Percentiles rank a stretch among this genome's conserved stretches.
phyloP scores from a whole-genome alignment of 495 filamentous ascomycete species.

The Talaromyces liani region DNA sequence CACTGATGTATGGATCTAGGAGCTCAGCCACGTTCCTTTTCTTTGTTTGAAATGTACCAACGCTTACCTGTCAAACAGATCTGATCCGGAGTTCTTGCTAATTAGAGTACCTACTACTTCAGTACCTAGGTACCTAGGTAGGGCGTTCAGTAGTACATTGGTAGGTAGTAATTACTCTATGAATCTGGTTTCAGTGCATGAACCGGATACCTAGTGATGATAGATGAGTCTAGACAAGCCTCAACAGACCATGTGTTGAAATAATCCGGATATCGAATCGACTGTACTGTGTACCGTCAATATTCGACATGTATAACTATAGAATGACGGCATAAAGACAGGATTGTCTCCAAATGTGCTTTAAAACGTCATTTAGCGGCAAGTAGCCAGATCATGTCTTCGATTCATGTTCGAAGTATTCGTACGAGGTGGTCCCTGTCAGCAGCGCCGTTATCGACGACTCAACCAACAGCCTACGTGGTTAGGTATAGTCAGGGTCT shows the following conservation, averaged over 20 bases:
- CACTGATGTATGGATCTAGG: neutral
- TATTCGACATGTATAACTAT: neutral
- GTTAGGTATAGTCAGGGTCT: neutral
- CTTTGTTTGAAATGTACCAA: neutral
- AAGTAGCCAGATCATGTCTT: neutral
- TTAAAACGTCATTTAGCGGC: neutral
- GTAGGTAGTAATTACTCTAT: neutral
- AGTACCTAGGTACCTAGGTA: neutral
- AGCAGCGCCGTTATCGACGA: neutral
- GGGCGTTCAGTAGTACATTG: neutral
- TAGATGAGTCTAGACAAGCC: neutral
- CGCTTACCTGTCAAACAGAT: neutral
- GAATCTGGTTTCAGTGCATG: neutral
- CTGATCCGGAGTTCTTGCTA: neutral
- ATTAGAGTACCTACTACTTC: neutral
- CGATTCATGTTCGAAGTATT: neutral
- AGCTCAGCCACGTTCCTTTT: neutral
- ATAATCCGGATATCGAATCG: neutral
- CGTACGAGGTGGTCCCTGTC: neutral
- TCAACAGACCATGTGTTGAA: neutral
- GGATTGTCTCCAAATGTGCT: neutral
- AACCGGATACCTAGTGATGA: neutral
- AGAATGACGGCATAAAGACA: neutral
- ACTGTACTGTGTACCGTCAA: neutral
- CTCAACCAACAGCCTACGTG: neutral